Evolutionary conservation across 768 basidiomycete species (phyloP), one percentile per base, ranked within the genome.

Genomic region (Suillus alpinus): DNA sequence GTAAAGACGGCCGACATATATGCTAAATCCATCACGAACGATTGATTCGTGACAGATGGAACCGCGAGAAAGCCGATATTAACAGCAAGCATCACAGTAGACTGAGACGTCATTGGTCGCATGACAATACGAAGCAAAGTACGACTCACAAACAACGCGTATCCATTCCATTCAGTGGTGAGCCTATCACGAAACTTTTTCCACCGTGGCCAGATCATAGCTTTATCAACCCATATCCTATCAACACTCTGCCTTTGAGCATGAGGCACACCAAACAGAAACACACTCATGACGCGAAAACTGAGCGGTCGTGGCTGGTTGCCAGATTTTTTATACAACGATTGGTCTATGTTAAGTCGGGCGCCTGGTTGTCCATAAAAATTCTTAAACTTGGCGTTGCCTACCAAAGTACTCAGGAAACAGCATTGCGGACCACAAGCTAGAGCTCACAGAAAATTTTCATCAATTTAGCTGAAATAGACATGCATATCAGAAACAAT

Each of bases 41-140:
- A 23, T 46, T 62, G 73, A 55, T 66, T 18, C n/a, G 18, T 73
- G 34, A 80, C 75, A 31, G 74, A 72, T n/a, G 78, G 78, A 26
- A 86, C 82, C 4, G 81, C 78, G 10, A 86, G 68, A 64, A 84
- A 83, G 0, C 78, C 79, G 1, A 86, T 78, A 57, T 84, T 83
- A 2, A 80, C 81, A n/a, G 78, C 79, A 5, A 85, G 68, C 39
- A 86, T 68, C 14, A 85, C 81, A 1, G 81, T 81, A 1, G 76
- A 76, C 83, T 85, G n/a, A 39, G 16, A n/a, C 9, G 29, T 31
- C 2, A n/a, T 56, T 56, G 20, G 14, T 5, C 2, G 4, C 16
- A 16, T 23, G 53, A 37, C 4, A 29, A 10, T 34, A 36, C 8
- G 7, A 18, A 16, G 10, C 4, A 37, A 16, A 12, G 37, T 7